Base-by-base conservation (phyloP, 23 red algal species). In the Agarophyton chilense region DNA sequence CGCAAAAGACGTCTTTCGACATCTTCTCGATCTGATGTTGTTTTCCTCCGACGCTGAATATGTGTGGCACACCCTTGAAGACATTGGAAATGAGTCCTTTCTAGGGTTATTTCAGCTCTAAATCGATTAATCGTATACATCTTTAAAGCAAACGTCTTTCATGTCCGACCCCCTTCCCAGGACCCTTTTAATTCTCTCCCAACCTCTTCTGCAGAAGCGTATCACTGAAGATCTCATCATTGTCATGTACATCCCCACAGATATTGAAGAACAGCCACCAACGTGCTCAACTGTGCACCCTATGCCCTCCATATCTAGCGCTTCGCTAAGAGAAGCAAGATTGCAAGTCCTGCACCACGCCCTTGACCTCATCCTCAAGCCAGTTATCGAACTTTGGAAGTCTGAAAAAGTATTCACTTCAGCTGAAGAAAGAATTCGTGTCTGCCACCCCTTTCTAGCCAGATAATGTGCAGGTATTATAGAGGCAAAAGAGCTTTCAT, bases 171-270 rank as follows among this genome's bases (percentile, higher is more conserved):
- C 73, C 8, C 46, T 78, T 35, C 73, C 51, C 21, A 8, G 33
- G 19, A 78, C 51, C 51, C 73, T 78, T 54, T 43, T 78, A 9
- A 78, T 52, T 43, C 41, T 78, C 64, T 70, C 64, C 36, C 32
- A 70, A 39, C 18, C 64, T 21, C 38, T 70, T 5, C 64, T 29
- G 36, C 64, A 42, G 6, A 36, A 70, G 34, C 40, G 64, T 22
- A 70, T 70, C 64, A 39, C 64, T 18, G 34, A 42, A 26, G 38
- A 70, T 33, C 34, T 42, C 4, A 70, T 33, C 34, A 36, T 70
- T 42, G 34, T 70, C 14, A 33, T 18, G 35, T 70, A 70, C 64
- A 40, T 70, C n/a, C 64, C 64, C 1, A 70, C 34, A 21, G 32
- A 36, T 21, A 18, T 70, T 21, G 38, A 70, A 18, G 38, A 70